phyloP scores from a whole-genome alignment of 1,284 basidiomycete species.

The Wolfiporia cocos region DNA sequence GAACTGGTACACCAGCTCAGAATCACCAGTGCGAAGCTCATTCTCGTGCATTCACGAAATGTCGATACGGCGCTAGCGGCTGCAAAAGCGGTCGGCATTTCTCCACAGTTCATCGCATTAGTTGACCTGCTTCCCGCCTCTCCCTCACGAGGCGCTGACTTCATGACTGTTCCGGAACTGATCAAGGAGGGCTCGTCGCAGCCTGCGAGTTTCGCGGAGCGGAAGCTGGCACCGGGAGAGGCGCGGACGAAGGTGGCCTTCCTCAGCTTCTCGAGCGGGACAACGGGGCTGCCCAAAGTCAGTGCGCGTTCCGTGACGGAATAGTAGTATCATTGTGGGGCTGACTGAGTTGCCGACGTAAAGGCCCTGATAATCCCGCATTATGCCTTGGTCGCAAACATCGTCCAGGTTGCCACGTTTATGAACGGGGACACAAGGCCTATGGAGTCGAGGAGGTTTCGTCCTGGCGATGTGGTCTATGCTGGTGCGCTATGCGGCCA shows the following conservation, averaged over 20 bases:
- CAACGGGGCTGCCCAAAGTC: constrained; percentile 79
- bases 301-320: neutral
- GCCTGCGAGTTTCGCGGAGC: constrained; percentile 34
- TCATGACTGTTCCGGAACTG: constrained; percentile 1
- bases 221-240: constrained; percentile 49
- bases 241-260: constrained; percentile 64
- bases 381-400: constrained; percentile 59
- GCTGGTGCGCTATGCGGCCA: constrained; percentile 27
- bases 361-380: constrained; percentile 6
- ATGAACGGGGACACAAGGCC: constrained; percentile 23
- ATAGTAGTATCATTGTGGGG: neutral
- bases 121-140: constrained; percentile 29
- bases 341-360: neutral
- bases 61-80: constrained; percentile 46
- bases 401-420: constrained; percentile 54
- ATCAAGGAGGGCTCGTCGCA: constrained; percentile 1
- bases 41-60: constrained; percentile 53
- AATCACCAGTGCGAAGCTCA: constrained; percentile 45
- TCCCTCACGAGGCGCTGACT: neutral
- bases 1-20: constrained; percentile 63
- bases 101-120: constrained; percentile 48
- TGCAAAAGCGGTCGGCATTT: constrained; percentile 44
- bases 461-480: constrained; percentile 49
- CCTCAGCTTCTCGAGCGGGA: constrained; percentile 73
- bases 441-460: constrained; percentile 29